Percentiles rank a stretch among this genome's conserved stretches.
phyloP scores from a whole-genome alignment of 345 rosid species.

The Gossypium bickii region DNA sequence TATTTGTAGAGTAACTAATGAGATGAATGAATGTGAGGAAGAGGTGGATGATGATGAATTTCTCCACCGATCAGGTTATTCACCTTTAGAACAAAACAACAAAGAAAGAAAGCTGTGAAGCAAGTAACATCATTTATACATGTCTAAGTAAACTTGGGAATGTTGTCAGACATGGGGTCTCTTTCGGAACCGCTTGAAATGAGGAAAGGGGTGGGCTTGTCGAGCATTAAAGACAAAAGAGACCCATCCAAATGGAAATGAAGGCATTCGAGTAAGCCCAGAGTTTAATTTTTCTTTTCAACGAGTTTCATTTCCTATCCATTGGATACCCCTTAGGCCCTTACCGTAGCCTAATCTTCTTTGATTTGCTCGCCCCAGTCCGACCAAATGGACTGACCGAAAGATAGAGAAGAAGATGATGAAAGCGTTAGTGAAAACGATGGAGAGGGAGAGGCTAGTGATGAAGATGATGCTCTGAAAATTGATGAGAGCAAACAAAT shows the following conservation, averaged over 20 bases:
- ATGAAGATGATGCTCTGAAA: too few species aligned
- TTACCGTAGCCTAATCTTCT: too few species aligned
- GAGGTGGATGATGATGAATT: background rate
- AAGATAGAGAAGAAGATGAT: too few species aligned
- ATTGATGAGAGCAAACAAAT: too few species aligned
- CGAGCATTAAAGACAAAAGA: background rate
- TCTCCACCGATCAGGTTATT: constrained; percentile 2
- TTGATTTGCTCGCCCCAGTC: too few species aligned
- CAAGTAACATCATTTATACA: background rate
- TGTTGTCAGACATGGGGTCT: background rate
- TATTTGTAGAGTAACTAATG: background rate
- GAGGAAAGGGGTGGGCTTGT: background rate
- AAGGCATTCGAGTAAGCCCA: background rate
- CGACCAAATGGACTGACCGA: too few species aligned
- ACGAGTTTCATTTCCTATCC: too few species aligned
- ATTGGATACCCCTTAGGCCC: too few species aligned
- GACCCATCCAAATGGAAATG: background rate
- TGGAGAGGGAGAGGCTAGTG: too few species aligned
- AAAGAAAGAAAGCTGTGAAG: background rate
- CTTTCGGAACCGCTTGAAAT: background rate
- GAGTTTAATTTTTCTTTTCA: too few species aligned
- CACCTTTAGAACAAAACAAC: background rate
- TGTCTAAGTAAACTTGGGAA: too few species aligned
- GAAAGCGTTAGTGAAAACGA: too few species aligned
- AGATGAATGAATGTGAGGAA: background rate